Base-by-base conservation (phyloP, 2,329 filamentous ascomycete genomes). In the Ilyonectria robusta region DNA sequence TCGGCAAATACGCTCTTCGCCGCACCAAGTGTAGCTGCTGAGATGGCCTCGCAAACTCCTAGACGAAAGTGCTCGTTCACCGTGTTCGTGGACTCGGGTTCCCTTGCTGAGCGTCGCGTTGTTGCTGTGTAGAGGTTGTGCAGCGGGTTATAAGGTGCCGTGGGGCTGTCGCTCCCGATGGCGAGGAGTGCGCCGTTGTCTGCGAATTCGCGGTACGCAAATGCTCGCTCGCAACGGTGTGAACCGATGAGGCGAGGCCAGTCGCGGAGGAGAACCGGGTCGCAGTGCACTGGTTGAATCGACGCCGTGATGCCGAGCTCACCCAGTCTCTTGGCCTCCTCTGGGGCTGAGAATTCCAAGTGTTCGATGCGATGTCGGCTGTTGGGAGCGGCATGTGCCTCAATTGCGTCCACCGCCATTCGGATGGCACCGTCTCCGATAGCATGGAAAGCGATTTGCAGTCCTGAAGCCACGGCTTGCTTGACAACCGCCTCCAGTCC, bases 191-290 rank as follows among this genome's bases (percentile, higher is more conserved):
- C 85, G 4, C 86, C 87, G 11, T 80, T 78, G 59, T 86, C 84
- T 11, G 82, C 81, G 15, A 90, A 89, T 58, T 90, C 88, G 37
- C 83, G 82, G 78, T 91, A 90, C 1, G 88, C 87, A 72, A 90
- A 90, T 0, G 88, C 88, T 26, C 88, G 82, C 59, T 79, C 81
- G 74, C 87, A 85, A 5, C 88, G 82, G 42, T 86, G 78, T 26
- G 74, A 69, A 0, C 88, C 88, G 3, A 91, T 77, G 15, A 90
- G 80, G 6, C 61, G 51, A 9, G 66, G 66, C 51, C 62, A 68
- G 48, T 61, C 63, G 2, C 63, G 63, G 19, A 66, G 58, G 4
- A 66, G 13, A 3, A 37, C 63, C 9, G 64, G 64, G 40, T 66
- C 64, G 33, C 59, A 59, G 40, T 66, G 64, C 0, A 66, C 64